These are phyloP conservation scores for Kodamaea sp. DNA, from an alignment of 1,139 yeast species.

Conservation along the genomic window DNA sequence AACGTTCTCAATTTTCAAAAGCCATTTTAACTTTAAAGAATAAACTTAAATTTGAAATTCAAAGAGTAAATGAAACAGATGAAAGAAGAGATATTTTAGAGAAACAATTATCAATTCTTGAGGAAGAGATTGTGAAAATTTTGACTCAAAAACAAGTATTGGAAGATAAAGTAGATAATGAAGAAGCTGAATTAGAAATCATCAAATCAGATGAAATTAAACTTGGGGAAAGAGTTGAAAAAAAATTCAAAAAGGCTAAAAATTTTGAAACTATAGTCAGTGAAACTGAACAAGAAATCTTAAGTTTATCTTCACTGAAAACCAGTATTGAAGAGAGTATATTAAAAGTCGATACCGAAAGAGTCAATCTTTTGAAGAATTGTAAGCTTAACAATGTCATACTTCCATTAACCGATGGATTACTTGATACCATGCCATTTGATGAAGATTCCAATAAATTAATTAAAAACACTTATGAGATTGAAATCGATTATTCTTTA, in stretches of 20 bases:
- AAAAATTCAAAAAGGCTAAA: constrained; percentile 25
- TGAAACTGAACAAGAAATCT: constrained; percentile 32
- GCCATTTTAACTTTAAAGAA: constrained; percentile 61
- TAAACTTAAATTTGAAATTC: constrained; percentile 62
- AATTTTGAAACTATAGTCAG: constrained; percentile 31
- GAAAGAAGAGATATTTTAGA: constrained; percentile 40
- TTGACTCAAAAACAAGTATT: constrained; percentile 28
- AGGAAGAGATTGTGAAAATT: constrained; percentile 28
- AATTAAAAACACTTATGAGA: constrained; percentile 39
- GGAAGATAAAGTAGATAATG: constrained; percentile 37
- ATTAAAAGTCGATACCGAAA: constrained; percentile 54
- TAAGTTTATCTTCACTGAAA: constrained; percentile 28
- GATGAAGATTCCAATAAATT: constrained; percentile 38
- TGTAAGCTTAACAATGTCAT: constrained; percentile 72
- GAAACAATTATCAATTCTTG: constrained; percentile 30
- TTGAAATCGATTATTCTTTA: constrained; percentile 56
- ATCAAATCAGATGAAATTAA: constrained; percentile 34
- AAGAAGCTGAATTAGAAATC: constrained; percentile 51
- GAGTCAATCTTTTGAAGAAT: constrained; percentile 59
- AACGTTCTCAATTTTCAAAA: constrained; percentile 56
- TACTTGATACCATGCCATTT: constrained; percentile 49
- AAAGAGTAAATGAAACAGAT: constrained; percentile 48
- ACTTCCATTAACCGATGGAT: constrained; percentile 62
- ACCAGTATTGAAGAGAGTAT: constrained; percentile 48
- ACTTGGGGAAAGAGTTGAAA: constrained; percentile 23